phyloP scores from a whole-genome alignment of 306 rosid genomes.

The Echinosophora koreensis region DNA sequence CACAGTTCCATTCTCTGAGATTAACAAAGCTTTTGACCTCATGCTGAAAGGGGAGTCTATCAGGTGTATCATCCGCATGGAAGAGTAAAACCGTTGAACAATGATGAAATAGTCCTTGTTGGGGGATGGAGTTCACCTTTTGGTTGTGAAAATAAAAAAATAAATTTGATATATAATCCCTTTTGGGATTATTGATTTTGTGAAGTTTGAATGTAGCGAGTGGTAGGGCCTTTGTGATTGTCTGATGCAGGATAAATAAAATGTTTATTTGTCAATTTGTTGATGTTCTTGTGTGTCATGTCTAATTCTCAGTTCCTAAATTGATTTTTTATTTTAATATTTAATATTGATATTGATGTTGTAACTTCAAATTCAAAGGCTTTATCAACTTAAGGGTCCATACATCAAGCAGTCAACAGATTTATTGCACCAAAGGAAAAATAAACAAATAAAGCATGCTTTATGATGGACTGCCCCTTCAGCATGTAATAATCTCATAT shows the following conservation, averaged over 20 bases:
- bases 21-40: conserved; percentile 79
- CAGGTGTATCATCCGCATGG: conserved; percentile 72
- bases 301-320: not conserved
- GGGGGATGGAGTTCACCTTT: conserved; percentile 7
- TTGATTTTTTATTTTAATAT: not conserved
- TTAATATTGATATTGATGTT: too few species aligned
- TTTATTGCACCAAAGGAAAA: not conserved
- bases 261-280: conserved; percentile 7
- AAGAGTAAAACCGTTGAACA: conserved; percentile 29
- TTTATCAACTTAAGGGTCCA: not conserved
- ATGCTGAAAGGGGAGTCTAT: conserved; percentile 78
- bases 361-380: not conserved
- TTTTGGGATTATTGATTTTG: not conserved
- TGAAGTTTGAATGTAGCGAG: conserved; percentile 27
- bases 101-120: conserved; percentile 1
- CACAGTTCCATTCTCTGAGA: conserved; percentile 67
- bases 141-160: conserved; percentile 18
- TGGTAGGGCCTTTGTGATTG: not conserved
- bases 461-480: not conserved
- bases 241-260: conserved; percentile 2
- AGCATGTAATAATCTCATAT: not conserved
- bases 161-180: conserved; percentile 23
- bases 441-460: not conserved
- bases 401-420: not conserved
- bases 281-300: not conserved